Base-by-base conservation (phyloP, 192 early-diverging fungal species). In the Piromyces sp. region DNA sequence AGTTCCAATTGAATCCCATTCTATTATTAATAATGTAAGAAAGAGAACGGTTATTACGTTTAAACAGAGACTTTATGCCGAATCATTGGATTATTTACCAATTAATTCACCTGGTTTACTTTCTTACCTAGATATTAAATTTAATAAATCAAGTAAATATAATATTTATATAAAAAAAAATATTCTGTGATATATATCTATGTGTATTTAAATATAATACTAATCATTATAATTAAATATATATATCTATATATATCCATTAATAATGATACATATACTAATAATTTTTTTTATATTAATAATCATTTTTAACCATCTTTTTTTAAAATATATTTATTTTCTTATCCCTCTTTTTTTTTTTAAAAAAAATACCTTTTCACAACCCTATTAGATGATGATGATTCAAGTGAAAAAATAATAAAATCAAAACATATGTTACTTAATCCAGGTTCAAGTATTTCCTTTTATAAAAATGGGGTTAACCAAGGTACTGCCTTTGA, bases 391-490 rank as follows among this genome's bases (percentile, higher is more conserved):
- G 51, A 68, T 68, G 51, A 68, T n/a, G 51, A 68, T 9, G 51
- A 68, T 68, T 68, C 51, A 68, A 68, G 26, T 68, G 51, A 68
- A 68, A 68, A 68, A 68, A 68, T 68, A 68, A 68, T 68, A 68
- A 68, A 68, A 68, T 68, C 51, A 68, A 68, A 68, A 28, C 51
- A 68, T 68, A 68, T 68, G 51, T 17, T 68, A 11, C 1, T 68
- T 15, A 83, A 92, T 28, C 84, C 84, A 11, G 91, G 87, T 14
- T 93, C 92, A 17, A 86, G 88, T 78, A 92, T 93, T 30, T 85
- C 85, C 37, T 82, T 90, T 1, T 93, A 89, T 84, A 93, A 93
- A 82, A 93, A 93, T 40, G 92, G 91, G 15, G 82, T 87, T 26
- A 89, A 84, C 30, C 87, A 89, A 80, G 92, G 91, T 22, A 84